phyloP scores from a whole-genome alignment of 352 stramenopile species.

The Phytopythium oedochilum region DNA sequence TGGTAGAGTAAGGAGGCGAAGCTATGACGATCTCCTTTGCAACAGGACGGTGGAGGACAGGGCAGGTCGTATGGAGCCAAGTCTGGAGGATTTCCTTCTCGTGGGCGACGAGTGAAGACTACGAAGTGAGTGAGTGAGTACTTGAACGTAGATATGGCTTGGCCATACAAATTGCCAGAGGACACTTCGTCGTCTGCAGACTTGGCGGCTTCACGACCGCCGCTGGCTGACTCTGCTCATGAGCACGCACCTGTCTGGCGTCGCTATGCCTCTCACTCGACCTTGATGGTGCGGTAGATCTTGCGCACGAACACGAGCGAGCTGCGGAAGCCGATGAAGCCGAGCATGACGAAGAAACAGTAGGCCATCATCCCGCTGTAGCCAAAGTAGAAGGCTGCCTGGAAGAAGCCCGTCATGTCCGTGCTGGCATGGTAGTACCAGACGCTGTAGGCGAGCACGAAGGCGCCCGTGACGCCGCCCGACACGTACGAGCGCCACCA shows the following conservation, averaged over 20 bases:
- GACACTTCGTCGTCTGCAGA: no score
- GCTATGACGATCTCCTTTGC: no score
- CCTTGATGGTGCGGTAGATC: conserved; percentile 97
- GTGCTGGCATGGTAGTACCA: conserved; percentile 95
- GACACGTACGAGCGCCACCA: conserved; percentile 97
- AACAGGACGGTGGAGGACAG: no score
- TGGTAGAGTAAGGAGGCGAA: no score
- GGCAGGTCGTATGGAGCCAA: no score
- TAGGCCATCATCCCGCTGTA: conserved; percentile 97
- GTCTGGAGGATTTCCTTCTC: no score
- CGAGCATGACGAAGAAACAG: conserved; percentile 97
- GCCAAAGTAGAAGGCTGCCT: conserved; percentile 97
- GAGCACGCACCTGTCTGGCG: not conserved
- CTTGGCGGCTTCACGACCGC: no score
- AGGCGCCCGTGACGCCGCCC: conserved; percentile 92
- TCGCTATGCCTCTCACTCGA: conserved; percentile 70
- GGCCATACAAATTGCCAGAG: no score
- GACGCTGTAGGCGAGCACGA: conserved; percentile 95
- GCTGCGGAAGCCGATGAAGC: conserved; percentile 94
- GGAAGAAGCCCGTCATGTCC: conserved; percentile 94
- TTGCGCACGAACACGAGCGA: conserved; percentile 96
- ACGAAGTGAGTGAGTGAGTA: no score
- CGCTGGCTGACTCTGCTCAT: not conserved
- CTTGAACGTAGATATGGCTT: no score
- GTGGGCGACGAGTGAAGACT: no score